phyloP scores from a whole-genome alignment of 179 eudicot species.

The Actinidia arguta region DNA sequence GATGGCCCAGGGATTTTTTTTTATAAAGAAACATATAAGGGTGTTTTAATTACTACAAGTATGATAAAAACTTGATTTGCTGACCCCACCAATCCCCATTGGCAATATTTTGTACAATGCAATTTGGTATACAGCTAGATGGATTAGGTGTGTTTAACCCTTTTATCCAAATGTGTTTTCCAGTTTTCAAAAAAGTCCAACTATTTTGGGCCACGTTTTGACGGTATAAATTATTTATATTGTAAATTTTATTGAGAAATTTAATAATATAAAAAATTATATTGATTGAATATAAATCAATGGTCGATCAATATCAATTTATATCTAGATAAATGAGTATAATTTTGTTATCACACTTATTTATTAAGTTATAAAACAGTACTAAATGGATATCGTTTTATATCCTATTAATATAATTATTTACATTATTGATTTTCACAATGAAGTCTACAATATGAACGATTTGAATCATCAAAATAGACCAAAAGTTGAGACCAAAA shows the following conservation, averaged over 20 bases:
- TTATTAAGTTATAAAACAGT: too few species aligned
- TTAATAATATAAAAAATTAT: not conserved
- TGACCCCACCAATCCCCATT: not conserved
- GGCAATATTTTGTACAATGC: not conserved
- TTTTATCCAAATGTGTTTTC: not conserved
- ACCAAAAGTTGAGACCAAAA: too few species aligned
- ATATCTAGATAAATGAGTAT: too few species aligned
- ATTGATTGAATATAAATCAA: not conserved
- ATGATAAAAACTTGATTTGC: not conserved
- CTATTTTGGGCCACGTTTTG: not conserved
- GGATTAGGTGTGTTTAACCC: not conserved
- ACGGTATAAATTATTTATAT: not conserved
- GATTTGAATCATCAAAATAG: too few species aligned
- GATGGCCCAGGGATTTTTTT: not conserved
- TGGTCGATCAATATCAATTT: not conserved
- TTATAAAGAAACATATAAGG: not conserved
- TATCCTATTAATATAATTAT: too few species aligned
- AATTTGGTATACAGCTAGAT: conserved; percentile 11
- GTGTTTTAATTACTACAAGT: not conserved
- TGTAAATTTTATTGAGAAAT: not conserved
- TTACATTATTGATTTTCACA: too few species aligned
- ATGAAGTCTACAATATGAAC: too few species aligned
- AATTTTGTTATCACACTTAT: too few species aligned
- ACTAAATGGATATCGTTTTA: too few species aligned
- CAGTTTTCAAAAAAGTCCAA: not conserved